Evolutionary conservation across 108 stramenopile species (phyloP), one percentile per base, ranked within the genome.

Genomic region (Cyclostephanos invisitatus): DNA sequence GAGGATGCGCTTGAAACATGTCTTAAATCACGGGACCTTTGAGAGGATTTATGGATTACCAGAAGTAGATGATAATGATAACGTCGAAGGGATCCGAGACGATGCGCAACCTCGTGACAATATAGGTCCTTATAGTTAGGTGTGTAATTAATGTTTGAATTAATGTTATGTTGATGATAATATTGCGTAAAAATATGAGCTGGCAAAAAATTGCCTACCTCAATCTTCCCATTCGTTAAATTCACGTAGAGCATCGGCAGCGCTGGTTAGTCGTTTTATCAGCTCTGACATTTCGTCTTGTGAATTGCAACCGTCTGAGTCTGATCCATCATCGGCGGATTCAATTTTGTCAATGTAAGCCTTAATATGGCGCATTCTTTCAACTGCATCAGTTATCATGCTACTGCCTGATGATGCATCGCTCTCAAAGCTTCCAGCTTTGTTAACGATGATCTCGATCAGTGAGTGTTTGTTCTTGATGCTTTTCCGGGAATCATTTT

Each of bases 231-330:
- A 61, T 25, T 62, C 24, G 27, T 64, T 49, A 12, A 81, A 44
- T 7, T 69, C 54, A 32, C 73, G 69, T 12, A 81, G 74, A 12
- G 80, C 75, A 55, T 81, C 73, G 14, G 80, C 80, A 55, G 80
- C 80, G 57, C 57, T 68, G 38, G 68, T 66, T 37, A 81, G 80
- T 24, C 64, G 68, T 62, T 67, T 25, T 17, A 81, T 64, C 64
- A 81, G 62, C 64, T 70, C 64, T 72, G 69, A 55, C 80, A 81
- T 81, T 55, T 71, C 77, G 11, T 68, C 80, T 20, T 74, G 70
- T 7, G 73, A 75, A 58, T 73, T 66, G 36, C 62, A 64, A 11
- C 60, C 18, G 0, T 36, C 60, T 55, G 24, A 64, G 48, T 67
- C 55, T 27, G 59, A 75, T 15, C 53, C 65, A 44, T 24, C 60